Evolutionary conservation across 177 flowering plant genomes (phyloP).

Genomic region (Vitis hybrid): DNA sequence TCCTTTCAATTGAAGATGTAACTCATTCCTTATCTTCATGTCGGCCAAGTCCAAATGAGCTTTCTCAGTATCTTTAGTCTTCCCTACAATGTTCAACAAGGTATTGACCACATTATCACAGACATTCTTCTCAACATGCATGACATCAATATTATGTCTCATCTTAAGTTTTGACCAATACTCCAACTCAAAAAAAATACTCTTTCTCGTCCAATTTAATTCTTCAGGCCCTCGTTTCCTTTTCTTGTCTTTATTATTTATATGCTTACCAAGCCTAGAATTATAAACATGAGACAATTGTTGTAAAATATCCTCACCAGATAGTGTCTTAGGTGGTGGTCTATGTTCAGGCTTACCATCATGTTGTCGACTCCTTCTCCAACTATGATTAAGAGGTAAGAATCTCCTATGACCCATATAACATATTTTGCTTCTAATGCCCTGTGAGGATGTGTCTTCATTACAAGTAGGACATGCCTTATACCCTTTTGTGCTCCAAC

Average conservation of each 20-base stretch:
- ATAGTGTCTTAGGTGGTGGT: background rate
- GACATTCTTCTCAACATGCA: too few relatives aligned
- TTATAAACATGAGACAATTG: background rate
- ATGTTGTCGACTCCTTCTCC: background rate
- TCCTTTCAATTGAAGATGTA: too few relatives aligned
- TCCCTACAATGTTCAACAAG: too few relatives aligned
- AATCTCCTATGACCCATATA: conserved; percentile 1
- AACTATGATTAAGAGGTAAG: too few relatives aligned
- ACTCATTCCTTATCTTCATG: too few relatives aligned
- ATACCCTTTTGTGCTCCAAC: conserved; percentile 4
- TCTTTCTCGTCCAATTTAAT: background rate
- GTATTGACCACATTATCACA: too few relatives aligned
- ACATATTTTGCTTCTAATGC: background rate
- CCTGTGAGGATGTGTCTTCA: background rate
- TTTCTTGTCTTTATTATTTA: background rate
- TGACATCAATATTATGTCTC: too few relatives aligned
- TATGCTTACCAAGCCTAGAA: background rate
- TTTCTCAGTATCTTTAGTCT: too few relatives aligned
- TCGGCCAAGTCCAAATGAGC: too few relatives aligned
- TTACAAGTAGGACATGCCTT: background rate
- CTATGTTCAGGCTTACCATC: background rate
- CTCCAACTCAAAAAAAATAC: background rate
- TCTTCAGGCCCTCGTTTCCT: background rate
- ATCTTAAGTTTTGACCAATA: too few relatives aligned
- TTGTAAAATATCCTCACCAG: background rate